Evolutionary conservation across 768 basidiomycete genomes (phyloP).

Genomic region (Mycena galericulata): DNA sequence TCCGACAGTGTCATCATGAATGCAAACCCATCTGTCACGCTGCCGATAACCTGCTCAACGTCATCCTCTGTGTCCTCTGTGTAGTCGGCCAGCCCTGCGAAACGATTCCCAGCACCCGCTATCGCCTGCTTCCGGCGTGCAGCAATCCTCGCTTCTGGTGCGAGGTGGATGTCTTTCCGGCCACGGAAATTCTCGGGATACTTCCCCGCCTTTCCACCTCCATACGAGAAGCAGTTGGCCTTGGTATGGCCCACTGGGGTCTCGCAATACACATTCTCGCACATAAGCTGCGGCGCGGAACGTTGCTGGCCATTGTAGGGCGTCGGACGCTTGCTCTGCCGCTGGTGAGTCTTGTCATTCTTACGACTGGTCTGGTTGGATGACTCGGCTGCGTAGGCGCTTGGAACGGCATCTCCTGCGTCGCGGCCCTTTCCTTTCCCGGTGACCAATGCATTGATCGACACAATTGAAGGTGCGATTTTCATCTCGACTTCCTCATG

Average conservation of each 20-base stretch:
- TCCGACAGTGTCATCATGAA: too few relatives aligned
- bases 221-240: slow-evolving; percentile 40
- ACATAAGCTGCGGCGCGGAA: not conserved
- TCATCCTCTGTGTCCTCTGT: slow-evolving; percentile 12
- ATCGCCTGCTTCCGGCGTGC: not conserved
- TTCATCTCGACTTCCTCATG: too few relatives aligned
- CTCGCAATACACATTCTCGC: slow-evolving; percentile 36
- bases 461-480: too few relatives aligned
- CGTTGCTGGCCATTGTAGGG: not conserved
- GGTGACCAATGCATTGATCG: too few relatives aligned
- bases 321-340: too few relatives aligned
- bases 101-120: not conserved
- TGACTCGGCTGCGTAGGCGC: too few relatives aligned
- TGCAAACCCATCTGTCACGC: not conserved
- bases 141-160: slow-evolving; percentile 18
- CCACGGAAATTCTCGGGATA: slow-evolving; percentile 24
- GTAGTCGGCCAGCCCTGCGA: too few relatives aligned
- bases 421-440: too few relatives aligned
- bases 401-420: too few relatives aligned
- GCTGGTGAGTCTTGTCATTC: too few relatives aligned
- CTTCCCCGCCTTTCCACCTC: slow-evolving; percentile 44
- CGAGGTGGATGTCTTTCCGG: slow-evolving; percentile 12
- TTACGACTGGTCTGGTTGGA: too few relatives aligned
- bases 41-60: not conserved
- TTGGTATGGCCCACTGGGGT: slow-evolving; percentile 32